Percentiles rank a stretch among this genome's conserved stretches.
Conservation (phyloP, 805 yeast species). For the Candida silvatica region DNA sequence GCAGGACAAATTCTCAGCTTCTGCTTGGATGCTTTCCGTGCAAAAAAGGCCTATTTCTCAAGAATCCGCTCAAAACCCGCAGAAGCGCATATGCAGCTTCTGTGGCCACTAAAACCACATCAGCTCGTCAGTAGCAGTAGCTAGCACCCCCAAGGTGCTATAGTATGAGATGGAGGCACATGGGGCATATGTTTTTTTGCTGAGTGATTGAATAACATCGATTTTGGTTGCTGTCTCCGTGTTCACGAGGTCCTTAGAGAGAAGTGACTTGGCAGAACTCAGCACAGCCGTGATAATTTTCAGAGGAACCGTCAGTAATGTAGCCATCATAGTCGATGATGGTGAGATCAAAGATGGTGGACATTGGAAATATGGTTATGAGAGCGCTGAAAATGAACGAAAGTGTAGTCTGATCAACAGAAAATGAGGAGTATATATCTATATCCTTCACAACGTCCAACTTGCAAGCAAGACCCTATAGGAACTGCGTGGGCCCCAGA, state of each 20-base stretch:
- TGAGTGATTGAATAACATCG: too few relatives aligned
- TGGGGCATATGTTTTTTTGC: slow-evolving; percentile 3
- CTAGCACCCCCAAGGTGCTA: slow-evolving; percentile 12
- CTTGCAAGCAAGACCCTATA: too few relatives aligned
- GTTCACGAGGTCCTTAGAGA: slow-evolving; percentile 1
- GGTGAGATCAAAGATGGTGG: too few relatives aligned
- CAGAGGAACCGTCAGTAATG: slow-evolving; percentile 6
- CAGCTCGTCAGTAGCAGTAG: slow-evolving; percentile 18
- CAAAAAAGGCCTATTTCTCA: slow-evolving; percentile 18
- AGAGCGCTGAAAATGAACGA: too few relatives aligned
- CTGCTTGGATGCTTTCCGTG: slow-evolving; percentile 39
- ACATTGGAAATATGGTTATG: too few relatives aligned
- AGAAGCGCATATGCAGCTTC: slow-evolving; percentile 18
- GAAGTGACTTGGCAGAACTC: slow-evolving; percentile 3
- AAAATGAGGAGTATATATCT: too few relatives aligned
- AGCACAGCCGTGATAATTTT: slow-evolving; percentile 10
- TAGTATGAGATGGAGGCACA: slow-evolving; percentile 16
- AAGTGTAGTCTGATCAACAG: too few relatives aligned
- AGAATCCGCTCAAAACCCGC: slow-evolving; percentile 11
- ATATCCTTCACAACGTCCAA: too few relatives aligned
- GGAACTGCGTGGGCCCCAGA: too few relatives aligned
- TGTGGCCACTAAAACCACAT: slow-evolving; percentile 8
- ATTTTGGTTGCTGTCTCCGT: slow-evolving; percentile 4
- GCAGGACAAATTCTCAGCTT: slow-evolving; percentile 51
- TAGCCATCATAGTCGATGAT: too few relatives aligned